Evolutionary conservation across 306 rosid species (phyloP), one percentile per base, ranked within the genome.

Genomic region (Potentilla sterilis): DNA sequence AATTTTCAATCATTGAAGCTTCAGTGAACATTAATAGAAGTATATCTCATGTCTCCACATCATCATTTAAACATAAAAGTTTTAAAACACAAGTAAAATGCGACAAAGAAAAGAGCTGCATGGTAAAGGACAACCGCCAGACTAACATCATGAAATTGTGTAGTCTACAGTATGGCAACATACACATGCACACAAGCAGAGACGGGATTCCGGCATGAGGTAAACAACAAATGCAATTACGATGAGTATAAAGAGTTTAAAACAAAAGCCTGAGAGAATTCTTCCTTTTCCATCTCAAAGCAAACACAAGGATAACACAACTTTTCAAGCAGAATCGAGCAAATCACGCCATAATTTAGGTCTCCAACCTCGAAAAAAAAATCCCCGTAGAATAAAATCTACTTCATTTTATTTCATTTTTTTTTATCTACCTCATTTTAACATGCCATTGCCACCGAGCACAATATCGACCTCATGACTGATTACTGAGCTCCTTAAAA

Each of bases 141-240:
- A 73, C 16, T 42, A 58, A 22, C 55, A 73, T 9, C 40, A 24
- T 41, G 10, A 73, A 73, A 73, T 15, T 4, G 18, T 7, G 46
- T 46, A 2, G 9, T 38, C 38, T 6, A 10, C 75, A 12, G 14
- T 10, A 10, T 22, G 18, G 28, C 40, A 73, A 13, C 19, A 13
- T 2, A 46, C 68, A 41, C 3, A 73, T 57, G 28, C 37, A 38
- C 9, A 34, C 64, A n/a, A 0, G 35, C 46, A 58, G 21, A 24
- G 40, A 18, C 28, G 28, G 40, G 40, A 28, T 57, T 73, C 24
- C 35, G 35, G 22, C 41, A 73, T 54, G 76, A 57, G 76, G 66
- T 21, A 37, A 35, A 13, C n/a, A 37, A 19, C 8, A 8, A 40
- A 72, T 7, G 24, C 38, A 37, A 51, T 12, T 28, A 16, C 37